Evolutionary conservation across 2,329 filamentous ascomycete genomes (phyloP).

Genomic region (Cryphonectria radicalis): DNA sequence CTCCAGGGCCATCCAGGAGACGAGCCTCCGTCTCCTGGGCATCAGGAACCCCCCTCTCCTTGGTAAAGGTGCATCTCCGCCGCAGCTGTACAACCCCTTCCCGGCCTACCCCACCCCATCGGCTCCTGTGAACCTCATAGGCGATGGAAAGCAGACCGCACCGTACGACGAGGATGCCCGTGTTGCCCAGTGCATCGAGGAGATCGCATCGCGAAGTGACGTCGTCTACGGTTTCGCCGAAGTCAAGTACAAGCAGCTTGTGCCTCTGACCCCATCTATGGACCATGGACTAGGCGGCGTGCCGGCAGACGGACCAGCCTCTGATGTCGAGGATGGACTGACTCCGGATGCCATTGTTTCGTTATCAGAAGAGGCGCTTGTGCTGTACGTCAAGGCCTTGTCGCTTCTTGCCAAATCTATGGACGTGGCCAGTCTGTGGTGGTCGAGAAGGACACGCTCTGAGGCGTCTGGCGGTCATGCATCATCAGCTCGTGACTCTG

Average conservation of each 20-base stretch:
- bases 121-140: slow-evolving; percentile 63
- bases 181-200: slow-evolving; percentile 82
- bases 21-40: slow-evolving; percentile 75
- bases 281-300: slow-evolving; percentile 71
- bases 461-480: slow-evolving; percentile 46
- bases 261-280: slow-evolving; percentile 81
- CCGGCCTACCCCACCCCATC: slow-evolving; percentile 79
- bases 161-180: slow-evolving; percentile 78
- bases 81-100: slow-evolving; percentile 78
- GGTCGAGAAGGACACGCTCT: slow-evolving; percentile 75
- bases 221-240: slow-evolving; percentile 98
- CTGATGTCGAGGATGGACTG: slow-evolving; percentile 77
- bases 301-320: slow-evolving; percentile 55
- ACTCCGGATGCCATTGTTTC: slow-evolving; percentile 85
- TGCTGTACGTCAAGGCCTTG: slow-evolving; percentile 94
- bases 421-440: slow-evolving; percentile 93
- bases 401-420: slow-evolving; percentile 90
- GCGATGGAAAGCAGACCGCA: slow-evolving; percentile 64
- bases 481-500: slow-evolving; percentile 46
- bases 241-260: slow-evolving; percentile 97
- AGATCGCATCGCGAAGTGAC: slow-evolving; percentile 89
- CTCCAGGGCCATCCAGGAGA: slow-evolving; percentile 92
- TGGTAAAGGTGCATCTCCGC: slow-evolving; percentile 71
- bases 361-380: slow-evolving; percentile 90
- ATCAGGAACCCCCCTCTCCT: slow-evolving; percentile 70